These are phyloP conservation scores for Pelagomonas calceolata DNA, from an alignment of 108 stramenopile species.

Conservation along the genomic window DNA sequence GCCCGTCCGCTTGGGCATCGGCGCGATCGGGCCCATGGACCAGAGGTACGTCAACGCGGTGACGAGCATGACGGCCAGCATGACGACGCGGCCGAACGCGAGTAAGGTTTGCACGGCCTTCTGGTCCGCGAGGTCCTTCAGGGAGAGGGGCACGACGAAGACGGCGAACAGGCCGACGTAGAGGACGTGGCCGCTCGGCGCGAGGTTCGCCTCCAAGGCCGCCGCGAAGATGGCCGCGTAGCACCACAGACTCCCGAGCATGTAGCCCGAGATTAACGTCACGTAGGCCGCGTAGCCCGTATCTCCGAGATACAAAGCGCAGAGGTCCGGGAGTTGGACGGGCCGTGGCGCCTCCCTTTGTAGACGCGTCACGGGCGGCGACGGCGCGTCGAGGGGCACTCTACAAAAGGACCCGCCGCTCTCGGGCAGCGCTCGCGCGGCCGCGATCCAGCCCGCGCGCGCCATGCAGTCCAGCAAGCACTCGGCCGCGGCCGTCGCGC, in stretches of 20 bases:
- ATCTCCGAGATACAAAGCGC: conserved; percentile 17
- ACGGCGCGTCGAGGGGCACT: neutral
- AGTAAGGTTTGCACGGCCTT: neutral
- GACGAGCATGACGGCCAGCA: conserved; percentile 18
- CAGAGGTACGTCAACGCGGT: conserved; percentile 3
- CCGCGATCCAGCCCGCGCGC: conserved; percentile 1
- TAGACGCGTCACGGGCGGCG: neutral
- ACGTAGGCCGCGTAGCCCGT: conserved; percentile 7
- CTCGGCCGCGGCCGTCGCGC: neutral
- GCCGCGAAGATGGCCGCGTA: conserved; percentile 22
- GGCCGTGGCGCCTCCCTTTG: neutral
- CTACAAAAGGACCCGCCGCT: neutral
- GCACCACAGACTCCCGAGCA: conserved; percentile 23
- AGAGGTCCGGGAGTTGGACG: conserved; percentile 17
- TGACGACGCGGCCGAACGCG: conserved; percentile 10
- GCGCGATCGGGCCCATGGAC: too few relatives aligned
- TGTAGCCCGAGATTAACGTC: conserved; percentile 4
- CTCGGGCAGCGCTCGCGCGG: too few relatives aligned
- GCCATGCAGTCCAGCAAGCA: conserved; percentile 12
- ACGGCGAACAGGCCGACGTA: conserved; percentile 21
- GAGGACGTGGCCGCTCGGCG: conserved; percentile 2
- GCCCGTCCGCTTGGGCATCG: too few relatives aligned
- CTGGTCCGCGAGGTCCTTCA: conserved; percentile 29
- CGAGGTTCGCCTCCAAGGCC: conserved; percentile 2
- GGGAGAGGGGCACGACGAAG: conserved; percentile 21